Evolutionary conservation across 1,284 basidiomycete genomes (phyloP).

Genomic region (Ceratobasidium sp.): DNA sequence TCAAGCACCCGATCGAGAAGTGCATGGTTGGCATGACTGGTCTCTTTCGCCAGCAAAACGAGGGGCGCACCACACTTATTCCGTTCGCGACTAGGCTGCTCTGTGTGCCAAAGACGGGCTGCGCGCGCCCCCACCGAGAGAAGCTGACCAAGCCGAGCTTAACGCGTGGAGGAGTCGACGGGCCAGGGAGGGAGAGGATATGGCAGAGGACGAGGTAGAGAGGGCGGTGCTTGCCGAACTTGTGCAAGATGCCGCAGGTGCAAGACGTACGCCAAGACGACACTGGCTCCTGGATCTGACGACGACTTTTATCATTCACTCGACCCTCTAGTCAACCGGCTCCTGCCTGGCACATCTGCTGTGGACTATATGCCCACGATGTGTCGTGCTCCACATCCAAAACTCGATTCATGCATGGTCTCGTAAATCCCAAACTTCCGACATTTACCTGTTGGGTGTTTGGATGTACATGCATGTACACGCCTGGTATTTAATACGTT

Average conservation of each 20-base stretch:
- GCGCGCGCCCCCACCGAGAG: conserved; percentile 46
- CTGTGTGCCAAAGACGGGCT: conserved; percentile 70
- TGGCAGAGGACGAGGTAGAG: conserved; percentile 46
- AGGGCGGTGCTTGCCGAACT: conserved; percentile 14
- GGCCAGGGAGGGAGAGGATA: conserved; percentile 54
- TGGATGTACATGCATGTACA: too few relatives aligned
- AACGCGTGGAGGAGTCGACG: conserved; percentile 48
- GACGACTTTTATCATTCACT: conserved; percentile 74
- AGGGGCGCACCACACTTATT: conserved; percentile 86
- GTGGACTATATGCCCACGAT: conserved; percentile 86
- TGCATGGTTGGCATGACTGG: conserved; percentile 87
- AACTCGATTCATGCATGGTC: too few relatives aligned
- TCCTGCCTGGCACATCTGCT: conserved; percentile 74
- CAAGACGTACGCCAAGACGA: not conserved
- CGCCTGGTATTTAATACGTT: too few relatives aligned
- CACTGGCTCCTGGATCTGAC: conserved; percentile 51
- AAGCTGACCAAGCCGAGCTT: conserved; percentile 48
- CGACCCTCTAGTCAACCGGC: conserved; percentile 76
- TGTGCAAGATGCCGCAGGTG: not conserved
- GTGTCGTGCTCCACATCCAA: too few relatives aligned
- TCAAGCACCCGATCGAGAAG: conserved; percentile 90
- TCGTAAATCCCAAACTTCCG: too few relatives aligned
- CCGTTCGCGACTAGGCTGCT: conserved; percentile 87
- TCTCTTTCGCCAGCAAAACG: conserved; percentile 89
- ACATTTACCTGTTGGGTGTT: too few relatives aligned